phyloP scores from a whole-genome alignment of 2,329 filamentous ascomycete genomes.

The Aspergillus niger region DNA sequence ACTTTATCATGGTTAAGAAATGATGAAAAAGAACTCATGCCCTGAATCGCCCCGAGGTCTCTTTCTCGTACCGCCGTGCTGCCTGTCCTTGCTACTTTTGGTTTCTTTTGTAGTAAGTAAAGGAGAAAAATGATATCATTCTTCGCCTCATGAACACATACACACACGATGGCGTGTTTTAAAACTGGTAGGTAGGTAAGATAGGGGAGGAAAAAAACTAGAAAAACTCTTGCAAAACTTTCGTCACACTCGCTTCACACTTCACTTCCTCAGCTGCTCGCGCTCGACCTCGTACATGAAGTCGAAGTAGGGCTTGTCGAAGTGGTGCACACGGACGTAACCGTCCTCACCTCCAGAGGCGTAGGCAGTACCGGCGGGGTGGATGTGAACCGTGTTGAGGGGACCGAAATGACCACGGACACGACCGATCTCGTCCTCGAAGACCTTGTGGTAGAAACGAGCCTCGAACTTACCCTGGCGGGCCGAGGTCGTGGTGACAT shows the following conservation, averaged over 20 bases:
- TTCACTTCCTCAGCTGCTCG: slow-evolving; percentile 60
- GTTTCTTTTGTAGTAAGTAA: slow-evolving; percentile 14
- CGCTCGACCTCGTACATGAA: slow-evolving; percentile 98
- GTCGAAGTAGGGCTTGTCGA: slow-evolving; percentile 98
- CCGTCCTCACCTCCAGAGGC: slow-evolving; percentile 96
- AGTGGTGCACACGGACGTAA: slow-evolving; percentile 97
- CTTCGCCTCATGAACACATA: slow-evolving; percentile 39
- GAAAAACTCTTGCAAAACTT: slow-evolving; percentile 19
- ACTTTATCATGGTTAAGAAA: slow-evolving; percentile 37
- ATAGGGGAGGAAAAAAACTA: too few species aligned
- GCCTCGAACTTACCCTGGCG: slow-evolving; percentile 99
- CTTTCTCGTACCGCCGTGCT: slow-evolving; percentile 29
- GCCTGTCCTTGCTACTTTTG: slow-evolving; percentile 27
- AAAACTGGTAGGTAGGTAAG: slow-evolving; percentile 17
- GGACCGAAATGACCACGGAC: slow-evolving; percentile 97
- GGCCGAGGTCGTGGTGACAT: slow-evolving; percentile 91
- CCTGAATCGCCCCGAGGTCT: slow-evolving; percentile 33
- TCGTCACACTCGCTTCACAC: slow-evolving; percentile 17
- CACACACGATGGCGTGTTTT: slow-evolving; percentile 33
- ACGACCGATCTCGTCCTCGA: slow-evolving; percentile 97
- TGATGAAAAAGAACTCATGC: slow-evolving; percentile 41
- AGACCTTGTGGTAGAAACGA: slow-evolving; percentile 99
- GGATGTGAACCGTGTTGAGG: slow-evolving; percentile 91
- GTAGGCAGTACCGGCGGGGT: slow-evolving; percentile 89
- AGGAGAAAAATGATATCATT: slow-evolving; percentile 16